A percentile compares a stretch with the other conserved stretches of the same genome.
These are phyloP conservation scores for Mercurialis annua DNA, from an alignment of 345 rosid genomes.

Conservation along the genomic window DNA sequence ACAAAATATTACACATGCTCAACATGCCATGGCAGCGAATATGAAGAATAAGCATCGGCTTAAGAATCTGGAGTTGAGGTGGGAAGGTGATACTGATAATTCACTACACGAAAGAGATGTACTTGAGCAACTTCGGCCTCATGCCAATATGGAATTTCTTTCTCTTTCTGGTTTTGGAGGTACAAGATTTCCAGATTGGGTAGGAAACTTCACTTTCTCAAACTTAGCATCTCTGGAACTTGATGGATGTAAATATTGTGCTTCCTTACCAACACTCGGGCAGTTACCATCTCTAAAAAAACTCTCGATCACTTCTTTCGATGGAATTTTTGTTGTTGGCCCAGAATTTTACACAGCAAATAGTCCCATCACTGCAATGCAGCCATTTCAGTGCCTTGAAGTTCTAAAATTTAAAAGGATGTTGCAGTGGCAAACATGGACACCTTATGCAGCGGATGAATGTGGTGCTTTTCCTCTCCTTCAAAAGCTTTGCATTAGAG, in stretches of 20 bases:
- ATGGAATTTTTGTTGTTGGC: neutral
- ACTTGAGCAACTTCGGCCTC: neutral
- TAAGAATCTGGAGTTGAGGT: neutral
- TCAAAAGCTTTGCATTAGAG: slow-evolving; percentile 2
- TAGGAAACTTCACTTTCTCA: neutral
- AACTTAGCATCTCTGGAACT: neutral
- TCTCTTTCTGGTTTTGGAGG: neutral
- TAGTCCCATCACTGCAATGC: neutral
- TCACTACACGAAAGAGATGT: neutral
- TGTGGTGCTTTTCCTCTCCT: slow-evolving; percentile 20
- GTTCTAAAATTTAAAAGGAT: neutral
- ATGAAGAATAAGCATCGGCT: neutral
- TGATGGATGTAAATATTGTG: neutral
- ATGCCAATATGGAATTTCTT: neutral
- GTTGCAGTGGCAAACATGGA: slow-evolving; percentile 7
- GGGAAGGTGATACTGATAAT: neutral
- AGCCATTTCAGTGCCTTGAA: neutral
- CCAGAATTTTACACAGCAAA: slow-evolving; percentile 7
- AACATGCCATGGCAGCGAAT: neutral
- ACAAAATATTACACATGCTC: no score
- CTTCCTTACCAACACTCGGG: slow-evolving; percentile 15
- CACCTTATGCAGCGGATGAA: neutral
- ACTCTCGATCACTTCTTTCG: neutral
- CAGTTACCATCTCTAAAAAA: slow-evolving; percentile 6
- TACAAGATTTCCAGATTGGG: neutral